phyloP scores from a whole-genome alignment of 2,329 filamentous ascomycete species.

The Botrytis fragariae region DNA sequence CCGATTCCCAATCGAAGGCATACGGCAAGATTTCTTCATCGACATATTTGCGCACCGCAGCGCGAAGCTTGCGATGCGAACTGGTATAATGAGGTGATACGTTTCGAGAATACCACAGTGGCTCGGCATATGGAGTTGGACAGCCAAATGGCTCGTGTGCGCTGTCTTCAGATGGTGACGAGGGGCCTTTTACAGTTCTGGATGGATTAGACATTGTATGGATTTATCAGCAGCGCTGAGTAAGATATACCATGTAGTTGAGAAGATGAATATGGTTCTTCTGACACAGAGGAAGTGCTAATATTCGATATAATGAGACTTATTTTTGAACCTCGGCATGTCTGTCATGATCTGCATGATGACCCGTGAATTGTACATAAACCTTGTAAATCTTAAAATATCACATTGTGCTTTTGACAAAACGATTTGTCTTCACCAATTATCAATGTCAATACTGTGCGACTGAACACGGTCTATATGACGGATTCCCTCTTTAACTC shows the following conservation, averaged over 20 bases:
- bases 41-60: conserved; percentile 56
- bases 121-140: conserved; percentile 36
- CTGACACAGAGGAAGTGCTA: background rate
- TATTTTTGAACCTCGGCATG: background rate
- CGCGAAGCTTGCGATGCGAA: conserved; percentile 57
- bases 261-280: background rate
- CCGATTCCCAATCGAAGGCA: conserved; percentile 62
- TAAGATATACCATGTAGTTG: background rate
- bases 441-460: too few relatives aligned
- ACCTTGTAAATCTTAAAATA: background rate
- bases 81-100: conserved; percentile 59
- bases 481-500: background rate
- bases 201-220: background rate
- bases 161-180: background rate
- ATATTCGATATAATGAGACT: background rate
- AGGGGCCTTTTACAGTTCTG: background rate
- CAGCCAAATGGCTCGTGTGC: conserved; percentile 31
- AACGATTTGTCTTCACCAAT: background rate
- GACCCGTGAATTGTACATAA: background rate
- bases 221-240: background rate
- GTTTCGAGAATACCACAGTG: conserved; percentile 38
- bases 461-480: too few relatives aligned
- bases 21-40: conserved; percentile 56
- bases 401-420: background rate
- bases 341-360: background rate